Percentiles rank a stretch among this genome's conserved stretches.
Conservation (phyloP, 768 basidiomycete genomes). For the Pleurotus cornucopiae region DNA sequence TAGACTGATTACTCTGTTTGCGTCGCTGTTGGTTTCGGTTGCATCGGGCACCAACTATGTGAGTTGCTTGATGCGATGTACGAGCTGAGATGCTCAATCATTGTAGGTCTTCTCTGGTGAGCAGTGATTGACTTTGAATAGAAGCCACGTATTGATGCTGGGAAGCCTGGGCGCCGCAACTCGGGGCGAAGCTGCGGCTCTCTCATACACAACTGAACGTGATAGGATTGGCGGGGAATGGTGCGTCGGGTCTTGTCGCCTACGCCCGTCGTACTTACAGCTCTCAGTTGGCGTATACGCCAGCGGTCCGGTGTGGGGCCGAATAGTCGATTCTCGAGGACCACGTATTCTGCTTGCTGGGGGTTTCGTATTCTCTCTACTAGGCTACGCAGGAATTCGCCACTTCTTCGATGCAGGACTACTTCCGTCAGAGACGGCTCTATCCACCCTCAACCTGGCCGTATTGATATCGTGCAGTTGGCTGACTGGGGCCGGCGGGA, state of each 20-base stretch:
- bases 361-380: slow-evolving; percentile 55
- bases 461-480: slow-evolving; percentile 60
- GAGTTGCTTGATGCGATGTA: slow-evolving; percentile 21
- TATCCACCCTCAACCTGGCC: slow-evolving; percentile 39
- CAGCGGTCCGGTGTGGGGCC: slow-evolving; percentile 75
- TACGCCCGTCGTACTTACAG: background rate
- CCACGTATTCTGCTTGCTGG: slow-evolving; percentile 62
- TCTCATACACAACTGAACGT: slow-evolving; percentile 81
- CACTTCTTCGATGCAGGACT: slow-evolving; percentile 59
- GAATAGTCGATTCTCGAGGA: slow-evolving; percentile 70
- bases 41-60: slow-evolving; percentile 77
- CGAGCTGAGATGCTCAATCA: background rate
- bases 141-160: background rate
- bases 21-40: slow-evolving; percentile 56
- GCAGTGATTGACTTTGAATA: slow-evolving; percentile 6
- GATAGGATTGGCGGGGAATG: slow-evolving; percentile 74
- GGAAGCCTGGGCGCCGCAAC: slow-evolving; percentile 81
- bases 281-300: slow-evolving; percentile 64
- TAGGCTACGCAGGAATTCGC: slow-evolving; percentile 75
- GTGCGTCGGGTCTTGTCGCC: slow-evolving; percentile 32
- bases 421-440: slow-evolving; percentile 23
- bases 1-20: slow-evolving; percentile 45
- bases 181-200: slow-evolving; percentile 70
- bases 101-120: slow-evolving; percentile 40
- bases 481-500: slow-evolving; percentile 75